A percentile compares a stretch with the other conserved stretches of the same genome.
Evolutionary conservation across 2,329 filamentous ascomycete species (phyloP).

Genomic region (Aspergillus eucalypticola): DNA sequence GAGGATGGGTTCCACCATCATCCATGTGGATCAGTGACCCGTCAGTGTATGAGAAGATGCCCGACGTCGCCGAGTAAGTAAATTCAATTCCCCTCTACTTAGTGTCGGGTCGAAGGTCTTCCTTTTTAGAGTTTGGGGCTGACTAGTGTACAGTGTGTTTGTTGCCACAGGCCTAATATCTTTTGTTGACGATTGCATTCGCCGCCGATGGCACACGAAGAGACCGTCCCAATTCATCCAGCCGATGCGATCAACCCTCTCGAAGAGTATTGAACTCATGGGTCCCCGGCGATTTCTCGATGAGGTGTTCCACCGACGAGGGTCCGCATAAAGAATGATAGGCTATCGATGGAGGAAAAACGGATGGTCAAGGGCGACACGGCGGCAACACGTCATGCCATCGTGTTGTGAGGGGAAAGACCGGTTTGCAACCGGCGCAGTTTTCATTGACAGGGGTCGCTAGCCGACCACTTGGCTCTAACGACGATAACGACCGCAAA

Average conservation of each 20-base stretch:
- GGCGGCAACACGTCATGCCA: slow-evolving; percentile 3
- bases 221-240: slow-evolving; percentile 54
- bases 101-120: background rate
- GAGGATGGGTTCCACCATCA: slow-evolving; percentile 87
- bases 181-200: slow-evolving; percentile 89
- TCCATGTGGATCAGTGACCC: slow-evolving; percentile 86
- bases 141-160: slow-evolving; percentile 64
- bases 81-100: background rate
- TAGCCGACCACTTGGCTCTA: slow-evolving; percentile 1
- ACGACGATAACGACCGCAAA: slow-evolving; percentile 2
- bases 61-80: slow-evolving; percentile 85
- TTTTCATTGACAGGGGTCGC: background rate
- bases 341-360: background rate
- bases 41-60: slow-evolving; percentile 65
- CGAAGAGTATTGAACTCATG: slow-evolving; percentile 62
- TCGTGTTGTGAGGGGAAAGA: background rate
- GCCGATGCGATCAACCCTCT: slow-evolving; percentile 54
- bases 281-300: slow-evolving; percentile 63
- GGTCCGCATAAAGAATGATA: slow-evolving; percentile 32
- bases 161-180: slow-evolving; percentile 86
- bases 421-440: background rate
- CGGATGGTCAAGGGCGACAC: background rate
- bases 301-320: slow-evolving; percentile 61
- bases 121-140: slow-evolving; percentile 9
- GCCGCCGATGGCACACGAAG: slow-evolving; percentile 68